Percentiles rank a stretch among this genome's conserved stretches.
Evolutionary conservation across 345 rosid genomes (phyloP).

Genomic region (Fremontodendron californicum): DNA sequence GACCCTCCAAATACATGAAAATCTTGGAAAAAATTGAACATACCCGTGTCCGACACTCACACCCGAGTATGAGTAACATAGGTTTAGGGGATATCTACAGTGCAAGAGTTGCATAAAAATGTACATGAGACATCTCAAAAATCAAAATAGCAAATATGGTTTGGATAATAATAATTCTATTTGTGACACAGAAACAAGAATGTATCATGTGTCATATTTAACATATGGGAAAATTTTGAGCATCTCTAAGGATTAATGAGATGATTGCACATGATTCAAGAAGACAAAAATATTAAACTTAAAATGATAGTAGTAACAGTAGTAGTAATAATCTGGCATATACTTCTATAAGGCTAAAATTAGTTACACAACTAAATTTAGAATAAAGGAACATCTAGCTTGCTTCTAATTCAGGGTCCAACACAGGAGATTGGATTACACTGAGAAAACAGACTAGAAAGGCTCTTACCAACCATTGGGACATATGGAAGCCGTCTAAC

Average conservation of each 20-base stretch:
- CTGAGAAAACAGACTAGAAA: neutral
- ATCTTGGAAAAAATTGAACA: too few species aligned
- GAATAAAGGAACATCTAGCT: neutral
- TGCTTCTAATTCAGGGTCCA: neutral
- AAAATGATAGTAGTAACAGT: neutral
- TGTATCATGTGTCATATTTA: neutral
- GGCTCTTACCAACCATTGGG: neutral
- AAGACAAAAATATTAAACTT: neutral
- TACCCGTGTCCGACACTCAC: too few species aligned
- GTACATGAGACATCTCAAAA: neutral
- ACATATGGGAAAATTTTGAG: neutral
- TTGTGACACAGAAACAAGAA: neutral
- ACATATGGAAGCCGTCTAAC: neutral
- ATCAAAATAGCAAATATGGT: neutral
- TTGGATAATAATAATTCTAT: neutral
- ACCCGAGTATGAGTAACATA: too few species aligned
- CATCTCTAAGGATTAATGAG: neutral
- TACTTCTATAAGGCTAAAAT: neutral
- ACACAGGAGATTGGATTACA: neutral
- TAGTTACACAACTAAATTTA: neutral
- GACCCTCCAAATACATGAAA: too few species aligned
- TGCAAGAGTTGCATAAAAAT: neutral
- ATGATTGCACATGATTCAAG: neutral
- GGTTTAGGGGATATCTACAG: neutral
- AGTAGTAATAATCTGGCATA: neutral